phyloP scores from a whole-genome alignment of 1,284 basidiomycete genomes.

The Cryptococcus depauperatus region DNA sequence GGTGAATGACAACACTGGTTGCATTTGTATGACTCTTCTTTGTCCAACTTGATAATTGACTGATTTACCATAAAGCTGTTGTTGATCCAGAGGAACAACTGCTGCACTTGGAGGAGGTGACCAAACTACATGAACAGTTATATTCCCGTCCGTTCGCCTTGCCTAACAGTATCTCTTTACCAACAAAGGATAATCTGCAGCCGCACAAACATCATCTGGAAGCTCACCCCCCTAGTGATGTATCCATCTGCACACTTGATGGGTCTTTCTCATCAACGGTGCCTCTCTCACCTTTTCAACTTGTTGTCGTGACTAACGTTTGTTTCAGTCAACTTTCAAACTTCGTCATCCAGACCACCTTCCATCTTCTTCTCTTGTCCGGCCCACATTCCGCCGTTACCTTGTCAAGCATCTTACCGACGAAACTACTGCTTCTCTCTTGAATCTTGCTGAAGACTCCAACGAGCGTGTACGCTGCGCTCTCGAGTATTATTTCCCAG shows the following conservation, averaged over 20 bases:
- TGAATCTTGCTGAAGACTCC: too few species aligned
- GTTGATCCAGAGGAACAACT: constrained; percentile 35
- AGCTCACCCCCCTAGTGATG: not conserved
- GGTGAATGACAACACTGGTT: constrained; percentile 28
- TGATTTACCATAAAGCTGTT: constrained; percentile 16
- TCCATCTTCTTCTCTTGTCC: constrained; percentile 28
- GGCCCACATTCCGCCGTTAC: constrained; percentile 35
- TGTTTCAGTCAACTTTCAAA: constrained; percentile 7
- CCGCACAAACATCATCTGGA: not conserved
- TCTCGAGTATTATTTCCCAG: constrained; percentile 14
- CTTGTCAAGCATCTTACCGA: too few species aligned
- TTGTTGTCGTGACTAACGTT: too few species aligned
- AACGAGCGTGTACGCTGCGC: not conserved
- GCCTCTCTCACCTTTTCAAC: too few species aligned
- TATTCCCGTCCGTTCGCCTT: constrained; percentile 33
- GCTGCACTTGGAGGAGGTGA: constrained; percentile 17
- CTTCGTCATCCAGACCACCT: constrained; percentile 31
- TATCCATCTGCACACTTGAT: not conserved
- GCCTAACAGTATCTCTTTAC: constrained; percentile 4
- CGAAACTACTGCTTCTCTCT: too few species aligned
- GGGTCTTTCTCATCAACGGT: constrained; percentile 14
- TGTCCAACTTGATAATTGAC: not conserved
- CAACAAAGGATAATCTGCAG: not conserved
- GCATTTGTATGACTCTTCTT: constrained; percentile 20
- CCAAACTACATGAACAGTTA: constrained; percentile 19